Evolutionary conservation across 495 filamentous ascomycete genomes (phyloP).

Genomic region (Penicillium flavigenum): DNA sequence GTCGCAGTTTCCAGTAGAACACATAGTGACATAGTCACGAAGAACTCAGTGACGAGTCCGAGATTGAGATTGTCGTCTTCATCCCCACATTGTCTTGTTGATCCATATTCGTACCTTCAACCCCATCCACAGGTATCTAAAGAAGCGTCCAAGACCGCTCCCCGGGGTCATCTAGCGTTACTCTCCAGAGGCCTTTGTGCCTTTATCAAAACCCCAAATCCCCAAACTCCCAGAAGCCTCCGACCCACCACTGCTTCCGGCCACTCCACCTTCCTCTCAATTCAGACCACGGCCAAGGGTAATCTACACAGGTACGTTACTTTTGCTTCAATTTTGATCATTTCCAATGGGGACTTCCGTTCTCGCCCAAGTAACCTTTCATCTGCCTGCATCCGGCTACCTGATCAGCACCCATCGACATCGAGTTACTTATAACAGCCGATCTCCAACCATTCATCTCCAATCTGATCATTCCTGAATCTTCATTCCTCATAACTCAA

Average conservation of each 20-base stretch:
- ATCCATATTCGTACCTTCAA: conserved; percentile 7
- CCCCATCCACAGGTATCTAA: neutral
- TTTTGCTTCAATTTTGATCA: neutral
- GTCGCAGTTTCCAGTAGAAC: conserved; percentile 3
- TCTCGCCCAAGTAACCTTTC: conserved; percentile 10
- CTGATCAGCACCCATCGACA: conserved; percentile 15
- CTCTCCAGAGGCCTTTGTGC: conserved; percentile 20
- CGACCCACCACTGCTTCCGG: conserved; percentile 26
- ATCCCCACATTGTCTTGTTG: neutral
- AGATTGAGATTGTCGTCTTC: neutral
- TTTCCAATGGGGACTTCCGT: conserved; percentile 12
- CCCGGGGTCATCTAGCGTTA: conserved; percentile 15
- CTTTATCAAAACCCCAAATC: conserved; percentile 12
- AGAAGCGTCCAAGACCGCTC: neutral
- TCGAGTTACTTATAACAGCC: conserved; percentile 39
- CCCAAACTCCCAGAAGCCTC: conserved; percentile 18
- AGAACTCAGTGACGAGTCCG: neutral
- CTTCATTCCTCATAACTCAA: conserved; percentile 26
- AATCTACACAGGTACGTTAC: conserved; percentile 23
- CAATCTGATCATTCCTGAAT: conserved; percentile 26
- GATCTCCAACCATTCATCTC: conserved; percentile 36
- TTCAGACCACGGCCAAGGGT: conserved; percentile 4
- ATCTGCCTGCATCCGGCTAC: conserved; percentile 21
- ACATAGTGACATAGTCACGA: neutral
- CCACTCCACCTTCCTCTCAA: conserved; percentile 9